These are phyloP conservation scores for Amaranthus tricolor DNA, from an alignment of 179 eudicot genomes.

Conservation along the genomic window DNA sequence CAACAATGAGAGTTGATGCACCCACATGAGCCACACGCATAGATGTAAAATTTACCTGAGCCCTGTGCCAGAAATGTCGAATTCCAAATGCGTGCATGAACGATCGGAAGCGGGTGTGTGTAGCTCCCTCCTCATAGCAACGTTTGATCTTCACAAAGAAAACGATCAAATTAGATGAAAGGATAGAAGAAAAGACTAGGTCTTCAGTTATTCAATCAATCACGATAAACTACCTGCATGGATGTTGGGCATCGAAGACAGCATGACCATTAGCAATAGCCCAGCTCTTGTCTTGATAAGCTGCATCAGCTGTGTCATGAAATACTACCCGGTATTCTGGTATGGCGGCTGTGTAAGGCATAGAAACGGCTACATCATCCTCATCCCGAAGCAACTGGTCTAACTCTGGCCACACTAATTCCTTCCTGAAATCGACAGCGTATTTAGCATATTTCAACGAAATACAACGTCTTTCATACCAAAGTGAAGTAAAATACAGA, in stretches of 20 bases:
- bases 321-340: conserved; percentile 71
- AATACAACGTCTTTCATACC: not conserved
- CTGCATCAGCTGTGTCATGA: conserved; percentile 43
- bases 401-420: conserved; percentile 87
- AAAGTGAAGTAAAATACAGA: not conserved
- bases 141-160: conserved; percentile 52
- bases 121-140: conserved; percentile 85
- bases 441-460: conserved; percentile 1
- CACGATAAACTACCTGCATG: conserved; percentile 60
- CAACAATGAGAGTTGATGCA: not conserved
- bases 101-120: conserved; percentile 88
- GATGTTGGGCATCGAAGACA: conserved; percentile 85
- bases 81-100: conserved; percentile 93
- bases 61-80: conserved; percentile 77
- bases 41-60: conserved; percentile 56
- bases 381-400: conserved; percentile 73
- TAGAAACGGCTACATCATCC: conserved; percentile 66
- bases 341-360: conserved; percentile 92
- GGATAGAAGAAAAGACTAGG: conserved; percentile 14
- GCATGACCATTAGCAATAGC: conserved; percentile 79
- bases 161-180: conserved; percentile 4
- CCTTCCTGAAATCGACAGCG: conserved; percentile 60
- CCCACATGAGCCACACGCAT: no score
- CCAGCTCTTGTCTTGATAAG: conserved; percentile 40
- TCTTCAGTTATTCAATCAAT: conserved; percentile 2